Evolutionary conservation across 345 rosid genomes (phyloP), one percentile per base, ranked within the genome.

Genomic region (Moricandia moricandioides): DNA sequence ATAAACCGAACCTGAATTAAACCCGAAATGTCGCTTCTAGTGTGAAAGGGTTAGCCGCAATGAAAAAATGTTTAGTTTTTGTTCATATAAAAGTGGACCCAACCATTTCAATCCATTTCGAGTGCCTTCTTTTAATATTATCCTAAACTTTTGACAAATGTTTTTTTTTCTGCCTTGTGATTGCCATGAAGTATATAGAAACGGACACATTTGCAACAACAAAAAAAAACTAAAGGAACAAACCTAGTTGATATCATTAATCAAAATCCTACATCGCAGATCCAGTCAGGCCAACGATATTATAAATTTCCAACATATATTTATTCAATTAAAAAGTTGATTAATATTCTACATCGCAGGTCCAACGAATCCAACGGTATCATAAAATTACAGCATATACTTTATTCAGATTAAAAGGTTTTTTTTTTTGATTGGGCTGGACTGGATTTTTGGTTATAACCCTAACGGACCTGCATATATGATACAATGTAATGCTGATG

Each of bases 61-160:
- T 13, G 21, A 60, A 31, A 60, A 66, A 34, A 35, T 31, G 18
- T 33, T 73, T 65, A 30, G 77, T 35, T 65, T 45, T 45, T 64
- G 60, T 67, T 67, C 49, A 29, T 18, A 5, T 30, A 33, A 57
- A 57, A 57, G 49, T 74, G 73, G 78, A 75, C 73, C 78, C 67
- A 75, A 75, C 78, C 67, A 75, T 67, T 67, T 67, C 62, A 75
- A 60, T 57, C 45, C 57, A 72, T 58, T 65, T 33, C 31, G 31
- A 67, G 68, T 67, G 78, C 30, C 30, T 17, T 75, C 29, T 65
- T 56, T 74, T 74, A 59, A 74, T 60, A 26, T 14, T 59, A 43
- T 31, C 51, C 13, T 58, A 58, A 66, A 49, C 73, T 75, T 74
- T 75, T 67, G 67, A 59, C 72, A 59, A 66, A 33, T 67, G 67